Evolutionary conservation across 2,329 filamentous ascomycete genomes (phyloP), one percentile per base, ranked within the genome.

Genomic region (Mollisiaceae sp.): DNA sequence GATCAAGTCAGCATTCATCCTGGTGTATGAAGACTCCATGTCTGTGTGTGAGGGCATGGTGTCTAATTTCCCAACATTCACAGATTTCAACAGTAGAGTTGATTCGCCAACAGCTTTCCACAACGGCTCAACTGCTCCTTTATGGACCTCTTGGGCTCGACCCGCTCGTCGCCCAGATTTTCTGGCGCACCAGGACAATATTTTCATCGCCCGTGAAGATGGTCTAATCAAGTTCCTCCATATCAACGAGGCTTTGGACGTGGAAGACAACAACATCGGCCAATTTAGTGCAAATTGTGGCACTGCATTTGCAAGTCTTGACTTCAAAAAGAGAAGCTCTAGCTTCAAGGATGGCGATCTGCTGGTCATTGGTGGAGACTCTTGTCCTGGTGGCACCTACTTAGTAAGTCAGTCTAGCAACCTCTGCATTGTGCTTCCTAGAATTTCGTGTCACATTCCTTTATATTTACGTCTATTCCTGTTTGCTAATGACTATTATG

Each of bases 171-270:
- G 59, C 8, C 63, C 88, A 27, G 84, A 84, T 66, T 90, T 89
- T 70, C 85, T 85, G 60, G 80, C 85, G 62, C 83, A 81, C 20
- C 87, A 89, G 41, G 95, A 98, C 74, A 88, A 90, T 66, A 88
- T 98, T 58, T 97, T 95, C 74, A 81, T 99, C 18, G 91, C 91
- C 12, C 88, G 94, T 62, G 94, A 98, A 78, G 94, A 98, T 75
- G 95, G 95, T 2, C 81, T 89, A 58, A 84, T 97, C 11, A 85
- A 89, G 62, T 91, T 90, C 69, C 78, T 94, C 4, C 89, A 93
- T 70, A 87, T 92, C 65, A 85, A 86, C 52, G 83, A 83, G 38
- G 76, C 81, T 58, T 77, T 78, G 47, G 81, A 80, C 68, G 85
- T 83, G 55, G 80, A 86, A 70, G 81, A 84, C 62, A 82, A 84